Percentiles rank a stretch among this genome's conserved stretches.
These are phyloP conservation scores for Somion occarium DNA, from an alignment of 1,284 basidiomycete genomes.

Conservation along the genomic window DNA sequence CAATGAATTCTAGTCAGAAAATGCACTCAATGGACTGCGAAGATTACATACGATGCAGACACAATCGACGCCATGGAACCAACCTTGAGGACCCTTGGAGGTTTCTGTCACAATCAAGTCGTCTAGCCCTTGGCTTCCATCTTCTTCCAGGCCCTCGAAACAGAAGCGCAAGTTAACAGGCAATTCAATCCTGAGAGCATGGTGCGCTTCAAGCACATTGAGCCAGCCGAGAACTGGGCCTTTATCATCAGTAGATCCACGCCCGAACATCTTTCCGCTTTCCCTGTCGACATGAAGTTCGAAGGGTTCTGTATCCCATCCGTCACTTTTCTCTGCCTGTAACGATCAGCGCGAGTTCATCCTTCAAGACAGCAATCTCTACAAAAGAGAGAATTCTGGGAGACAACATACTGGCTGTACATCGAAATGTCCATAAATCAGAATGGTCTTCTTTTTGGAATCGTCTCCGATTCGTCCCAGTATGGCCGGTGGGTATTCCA, in stretches of 20 bases:
- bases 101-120: conserved; percentile 80
- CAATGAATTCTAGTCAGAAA: not conserved
- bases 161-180: conserved; percentile 91
- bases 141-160: conserved; percentile 98
- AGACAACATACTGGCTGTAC: conserved; percentile 31
- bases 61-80: conserved; percentile 86
- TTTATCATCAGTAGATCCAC: conserved; percentile 88
- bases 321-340: conserved; percentile 22
- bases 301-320: conserved; percentile 89
- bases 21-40: too few relatives aligned
- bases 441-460: conserved; percentile 85
- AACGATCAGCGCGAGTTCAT: too few relatives aligned
- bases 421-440: conserved; percentile 90
- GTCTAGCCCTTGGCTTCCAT: conserved; percentile 86
- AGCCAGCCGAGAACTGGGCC: conserved; percentile 89
- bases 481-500: conserved; percentile 33
- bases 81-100: conserved; percentile 51
- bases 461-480: conserved; percentile 84
- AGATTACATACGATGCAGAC: conserved; percentile 76
- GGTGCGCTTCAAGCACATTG: conserved; percentile 86
- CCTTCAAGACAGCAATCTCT: not conserved
- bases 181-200: conserved; percentile 64
- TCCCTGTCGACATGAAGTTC: conserved; percentile 56
- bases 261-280: conserved; percentile 73
- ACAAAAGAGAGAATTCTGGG: not conserved